phyloP scores from a whole-genome alignment of 2,329 filamentous ascomycete genomes.

The Ophiostoma triangulosporum region DNA sequence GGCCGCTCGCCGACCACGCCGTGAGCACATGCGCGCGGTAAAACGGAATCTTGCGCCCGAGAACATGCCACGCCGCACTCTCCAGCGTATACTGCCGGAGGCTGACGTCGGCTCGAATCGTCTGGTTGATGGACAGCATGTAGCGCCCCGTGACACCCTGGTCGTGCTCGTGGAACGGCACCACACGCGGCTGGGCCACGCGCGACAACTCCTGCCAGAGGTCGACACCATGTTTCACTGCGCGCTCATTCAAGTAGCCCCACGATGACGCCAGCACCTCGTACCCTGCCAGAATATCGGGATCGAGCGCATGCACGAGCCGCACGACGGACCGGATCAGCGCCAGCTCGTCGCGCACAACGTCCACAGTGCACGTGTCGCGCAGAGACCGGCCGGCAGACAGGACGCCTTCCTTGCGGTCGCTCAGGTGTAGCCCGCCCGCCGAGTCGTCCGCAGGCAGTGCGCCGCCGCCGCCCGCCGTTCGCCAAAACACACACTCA shows the following conservation, averaged over 20 bases:
- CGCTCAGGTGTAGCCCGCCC: conserved; percentile 21
- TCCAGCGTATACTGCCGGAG: conserved; percentile 92
- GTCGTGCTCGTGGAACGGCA: conserved; percentile 34
- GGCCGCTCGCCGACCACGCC: conserved; percentile 62
- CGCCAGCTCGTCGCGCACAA: conserved; percentile 75
- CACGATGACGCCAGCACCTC: conserved; percentile 89
- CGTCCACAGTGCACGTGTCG: conserved; percentile 47
- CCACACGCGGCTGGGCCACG: conserved; percentile 30
- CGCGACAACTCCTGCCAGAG: conserved; percentile 84
- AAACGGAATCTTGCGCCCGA: conserved; percentile 79
- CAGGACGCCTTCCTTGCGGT: conserved; percentile 51
- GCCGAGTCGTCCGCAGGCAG: not conserved
- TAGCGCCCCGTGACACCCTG: conserved; percentile 87
- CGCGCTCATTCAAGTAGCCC: conserved; percentile 90
- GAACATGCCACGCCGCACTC: conserved; percentile 81
- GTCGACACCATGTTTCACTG: conserved; percentile 73
- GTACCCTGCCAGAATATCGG: conserved; percentile 86
- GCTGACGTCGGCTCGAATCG: conserved; percentile 86
- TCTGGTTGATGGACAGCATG: conserved; percentile 94
- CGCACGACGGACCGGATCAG: conserved; percentile 75
- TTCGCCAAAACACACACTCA: conserved; percentile 81
- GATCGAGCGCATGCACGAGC: conserved; percentile 71
- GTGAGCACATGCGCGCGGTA: conserved; percentile 72
- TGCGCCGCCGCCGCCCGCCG: conserved; percentile 38
- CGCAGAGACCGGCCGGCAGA: conserved; percentile 47